Evolutionary conservation across 306 rosid genomes (phyloP).

Genomic region (Vigna unguiculata): DNA sequence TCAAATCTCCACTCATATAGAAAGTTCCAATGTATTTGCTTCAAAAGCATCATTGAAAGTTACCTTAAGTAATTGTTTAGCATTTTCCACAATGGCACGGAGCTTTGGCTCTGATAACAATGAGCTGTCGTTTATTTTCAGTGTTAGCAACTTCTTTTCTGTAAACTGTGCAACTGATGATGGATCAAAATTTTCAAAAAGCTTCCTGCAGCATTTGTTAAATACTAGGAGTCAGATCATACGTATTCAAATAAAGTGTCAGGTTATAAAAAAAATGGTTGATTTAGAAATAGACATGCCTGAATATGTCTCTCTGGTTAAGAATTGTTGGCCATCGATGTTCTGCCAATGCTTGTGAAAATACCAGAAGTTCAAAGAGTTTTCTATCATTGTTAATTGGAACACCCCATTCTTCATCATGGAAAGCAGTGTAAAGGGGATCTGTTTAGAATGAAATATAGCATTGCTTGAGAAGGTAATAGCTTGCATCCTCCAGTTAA

Average conservation of each 20-base stretch:
- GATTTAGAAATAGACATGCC: slow-evolving; percentile 53
- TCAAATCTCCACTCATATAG: neutral
- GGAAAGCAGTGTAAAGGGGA: slow-evolving; percentile 73
- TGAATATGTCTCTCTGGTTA: slow-evolving; percentile 69
- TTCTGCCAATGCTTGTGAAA: slow-evolving; percentile 91
- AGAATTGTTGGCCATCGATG: slow-evolving; percentile 84
- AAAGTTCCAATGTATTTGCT: slow-evolving; percentile 16
- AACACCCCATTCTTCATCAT: slow-evolving; percentile 95
- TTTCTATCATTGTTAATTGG: slow-evolving; percentile 73
- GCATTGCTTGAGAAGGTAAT: slow-evolving; percentile 26
- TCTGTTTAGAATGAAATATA: slow-evolving; percentile 54
- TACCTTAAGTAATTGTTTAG: slow-evolving; percentile 85
- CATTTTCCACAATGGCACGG: slow-evolving; percentile 86
- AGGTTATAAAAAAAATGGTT: neutral
- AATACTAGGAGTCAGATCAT: slow-evolving; percentile 30
- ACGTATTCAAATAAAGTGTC: neutral
- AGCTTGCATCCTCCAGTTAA: neutral
- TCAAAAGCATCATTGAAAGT: slow-evolving; percentile 7
- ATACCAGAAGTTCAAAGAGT: slow-evolving; percentile 82
- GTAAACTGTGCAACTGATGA: slow-evolving; percentile 69
- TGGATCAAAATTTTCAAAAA: slow-evolving; percentile 75
- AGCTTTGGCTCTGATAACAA: slow-evolving; percentile 87
- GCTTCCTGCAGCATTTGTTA: slow-evolving; percentile 60
- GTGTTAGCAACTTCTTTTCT: slow-evolving; percentile 67
- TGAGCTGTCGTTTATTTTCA: slow-evolving; percentile 67